These are phyloP conservation scores for Alternaria arbusti DNA, from an alignment of 2,329 filamentous ascomycete species.

Conservation along the genomic window DNA sequence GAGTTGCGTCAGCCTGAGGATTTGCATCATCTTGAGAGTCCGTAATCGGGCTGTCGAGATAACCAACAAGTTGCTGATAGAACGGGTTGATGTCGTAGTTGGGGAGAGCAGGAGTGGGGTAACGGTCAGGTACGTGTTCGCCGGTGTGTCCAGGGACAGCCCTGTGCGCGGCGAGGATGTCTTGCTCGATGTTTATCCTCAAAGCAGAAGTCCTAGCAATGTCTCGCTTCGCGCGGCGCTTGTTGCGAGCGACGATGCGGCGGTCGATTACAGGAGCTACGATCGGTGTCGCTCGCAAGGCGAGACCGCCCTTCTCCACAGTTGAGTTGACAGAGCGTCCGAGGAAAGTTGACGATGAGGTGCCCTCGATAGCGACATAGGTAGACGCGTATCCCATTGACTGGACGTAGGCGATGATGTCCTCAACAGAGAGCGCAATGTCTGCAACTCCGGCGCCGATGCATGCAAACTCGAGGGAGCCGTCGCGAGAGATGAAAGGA, in stretches of 20 bases:
- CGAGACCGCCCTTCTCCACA: background rate
- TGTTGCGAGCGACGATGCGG: constrained; percentile 18
- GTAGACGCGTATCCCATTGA: constrained; percentile 30
- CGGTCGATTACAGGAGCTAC: background rate
- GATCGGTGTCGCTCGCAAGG: background rate
- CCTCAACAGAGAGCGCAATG: constrained; percentile 43
- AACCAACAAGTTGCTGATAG: constrained; percentile 4
- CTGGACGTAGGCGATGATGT: constrained; percentile 40
- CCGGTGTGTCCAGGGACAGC: background rate
- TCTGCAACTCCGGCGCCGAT: constrained; percentile 25
- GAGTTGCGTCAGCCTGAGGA: background rate
- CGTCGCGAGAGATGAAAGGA: constrained; percentile 20
- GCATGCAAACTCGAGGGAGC: constrained; percentile 14
- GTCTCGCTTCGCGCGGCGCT: constrained; percentile 21
- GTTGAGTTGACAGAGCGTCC: constrained; percentile 9
- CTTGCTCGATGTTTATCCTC: constrained; percentile 7
- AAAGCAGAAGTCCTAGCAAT: constrained; percentile 6
- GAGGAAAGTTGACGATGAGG: constrained; percentile 24
- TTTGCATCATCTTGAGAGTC: background rate
- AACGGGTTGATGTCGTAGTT: background rate
- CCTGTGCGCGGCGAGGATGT: constrained; percentile 9
- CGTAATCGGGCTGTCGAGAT: background rate
- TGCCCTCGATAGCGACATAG: constrained; percentile 13
- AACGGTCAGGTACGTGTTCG: background rate
- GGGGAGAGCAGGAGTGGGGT: background rate